Conservation (phyloP, 306 rosid genomes). For the Rosa multiflora region DNA sequence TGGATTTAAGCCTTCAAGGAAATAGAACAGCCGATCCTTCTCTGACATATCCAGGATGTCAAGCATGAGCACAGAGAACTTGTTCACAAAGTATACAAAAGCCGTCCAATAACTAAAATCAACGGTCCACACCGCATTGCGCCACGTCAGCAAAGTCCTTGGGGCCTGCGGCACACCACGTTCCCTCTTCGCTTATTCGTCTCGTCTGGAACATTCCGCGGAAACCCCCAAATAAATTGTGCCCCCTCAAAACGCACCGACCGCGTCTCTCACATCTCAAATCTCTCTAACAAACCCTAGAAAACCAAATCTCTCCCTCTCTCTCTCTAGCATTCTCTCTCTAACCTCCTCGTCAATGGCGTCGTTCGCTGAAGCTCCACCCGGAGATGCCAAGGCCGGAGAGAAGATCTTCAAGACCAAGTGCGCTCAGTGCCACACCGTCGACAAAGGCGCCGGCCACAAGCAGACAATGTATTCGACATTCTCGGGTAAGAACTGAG, state of each 20-base stretch:
- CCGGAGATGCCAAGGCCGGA: constrained; percentile 60
- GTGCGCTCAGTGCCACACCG: constrained; percentile 97
- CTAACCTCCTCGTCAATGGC: constrained; percentile 45
- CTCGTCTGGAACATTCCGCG: constrained; percentile 27
- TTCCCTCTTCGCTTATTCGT: neutral
- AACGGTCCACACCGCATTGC: neutral
- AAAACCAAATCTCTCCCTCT: neutral
- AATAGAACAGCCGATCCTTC: too few species aligned
- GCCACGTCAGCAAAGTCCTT: neutral
- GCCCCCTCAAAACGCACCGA: neutral
- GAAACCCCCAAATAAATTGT: neutral
- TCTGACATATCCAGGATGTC: too few species aligned
- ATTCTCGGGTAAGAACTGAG: too few species aligned
- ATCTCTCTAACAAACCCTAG: neutral
- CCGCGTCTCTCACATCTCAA: neutral
- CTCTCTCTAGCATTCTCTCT: neutral
- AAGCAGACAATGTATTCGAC: constrained; percentile 35
- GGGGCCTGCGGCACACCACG: constrained; percentile 19
- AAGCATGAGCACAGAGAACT: too few species aligned
- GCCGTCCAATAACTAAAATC: too few species aligned
- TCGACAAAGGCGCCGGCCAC: constrained; percentile 84
- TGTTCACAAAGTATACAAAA: too few species aligned
- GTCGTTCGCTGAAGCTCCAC: constrained; percentile 73
- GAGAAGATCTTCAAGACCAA: constrained; percentile 80
- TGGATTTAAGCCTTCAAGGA: too few species aligned